Evolutionary conservation across 257 asterid species (phyloP), one percentile per base, ranked within the genome.

Genomic region (Echites panduratus): DNA sequence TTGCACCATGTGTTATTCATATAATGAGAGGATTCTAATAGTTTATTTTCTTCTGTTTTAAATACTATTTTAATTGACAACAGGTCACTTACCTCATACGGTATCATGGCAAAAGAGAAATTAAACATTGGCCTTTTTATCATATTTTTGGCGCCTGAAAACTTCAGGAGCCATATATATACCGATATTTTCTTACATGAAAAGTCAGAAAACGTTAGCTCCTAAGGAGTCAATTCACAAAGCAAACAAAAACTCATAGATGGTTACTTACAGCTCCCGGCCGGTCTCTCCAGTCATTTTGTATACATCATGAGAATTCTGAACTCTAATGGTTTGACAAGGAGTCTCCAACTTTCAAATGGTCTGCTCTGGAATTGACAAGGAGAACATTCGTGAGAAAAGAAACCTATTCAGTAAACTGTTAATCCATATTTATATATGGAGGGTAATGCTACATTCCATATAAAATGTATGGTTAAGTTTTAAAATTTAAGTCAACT

Each of bases 161-260:
- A 95, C 99, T 84, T 95, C 99, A 61, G 99, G 99, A 52, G 99
- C 99, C 99, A 95, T 95, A 71, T 98, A 92, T 95, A 71, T 95
- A 95, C 50, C 98, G 93, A 75, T 95, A 98, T 95, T 65, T 68
- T 63, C 48, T 74, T 74, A 72, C 54, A 71, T 70, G 43, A 48
- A 78, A 82, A 73, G 53, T 54, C 16, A 76, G 9, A 16, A 40
- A n/a, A 44, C 50, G 43, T 38, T 67, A 19, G 52, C 75, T 43
- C 22, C 73, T 48, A 66, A 67, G 20, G 19, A 27, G 43, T 48
- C 59, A 64, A 0, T 66, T 35, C 22, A 63, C 40, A 32, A 26
- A 26, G 64, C 17, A 29, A 1, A 14, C 61, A 54, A 58, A 63
- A 14, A 75, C 16, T 22, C 43, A 9, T 52, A 69, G 61, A 41